Evolutionary conservation across 2,329 filamentous ascomycete species (phyloP).

Genomic region (Exophiala dermatitidis): DNA sequence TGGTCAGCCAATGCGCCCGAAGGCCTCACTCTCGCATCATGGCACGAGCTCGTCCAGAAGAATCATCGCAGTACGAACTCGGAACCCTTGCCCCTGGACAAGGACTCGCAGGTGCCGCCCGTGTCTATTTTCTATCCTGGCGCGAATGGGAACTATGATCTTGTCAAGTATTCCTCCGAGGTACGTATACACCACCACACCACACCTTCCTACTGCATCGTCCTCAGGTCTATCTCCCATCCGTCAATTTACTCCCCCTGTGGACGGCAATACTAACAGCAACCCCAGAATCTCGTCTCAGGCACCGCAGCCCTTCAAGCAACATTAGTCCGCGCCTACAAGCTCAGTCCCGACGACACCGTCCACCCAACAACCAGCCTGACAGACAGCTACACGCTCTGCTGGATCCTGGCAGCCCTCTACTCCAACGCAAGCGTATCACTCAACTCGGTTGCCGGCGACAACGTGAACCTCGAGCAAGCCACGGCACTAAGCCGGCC

Average conservation of each 20-base stretch:
- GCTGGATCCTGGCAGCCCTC: constrained; percentile 72
- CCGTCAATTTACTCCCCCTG: too few relatives aligned
- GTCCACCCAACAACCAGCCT: constrained; percentile 80
- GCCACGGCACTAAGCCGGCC: constrained; percentile 61
- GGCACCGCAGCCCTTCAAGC: constrained; percentile 71
- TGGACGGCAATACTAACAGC: too few relatives aligned
- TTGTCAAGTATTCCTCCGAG: constrained; percentile 72
- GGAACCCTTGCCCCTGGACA: constrained; percentile 59
- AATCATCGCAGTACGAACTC: constrained; percentile 50
- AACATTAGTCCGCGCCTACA: constrained; percentile 66
- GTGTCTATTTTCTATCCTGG: constrained; percentile 39
- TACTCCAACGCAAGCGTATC: constrained; percentile 79
- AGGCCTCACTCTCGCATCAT: constrained; percentile 76
- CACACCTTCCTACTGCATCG: too few relatives aligned
- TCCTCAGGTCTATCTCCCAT: too few relatives aligned
- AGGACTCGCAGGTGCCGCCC: constrained; percentile 43
- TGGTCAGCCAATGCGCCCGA: constrained; percentile 77
- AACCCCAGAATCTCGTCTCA: constrained; percentile 67
- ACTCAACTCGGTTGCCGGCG: constrained; percentile 78
- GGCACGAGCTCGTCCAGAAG: constrained; percentile 81
- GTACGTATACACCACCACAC: constrained; percentile 32
- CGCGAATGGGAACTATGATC: constrained; percentile 50
- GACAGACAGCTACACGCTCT: constrained; percentile 69
- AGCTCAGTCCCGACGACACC: constrained; percentile 66
- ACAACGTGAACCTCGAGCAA: constrained; percentile 65